These are phyloP conservation scores for Neurospora sp. DNA, from an alignment of 495 filamentous ascomycete genomes.

Conservation along the genomic window DNA sequence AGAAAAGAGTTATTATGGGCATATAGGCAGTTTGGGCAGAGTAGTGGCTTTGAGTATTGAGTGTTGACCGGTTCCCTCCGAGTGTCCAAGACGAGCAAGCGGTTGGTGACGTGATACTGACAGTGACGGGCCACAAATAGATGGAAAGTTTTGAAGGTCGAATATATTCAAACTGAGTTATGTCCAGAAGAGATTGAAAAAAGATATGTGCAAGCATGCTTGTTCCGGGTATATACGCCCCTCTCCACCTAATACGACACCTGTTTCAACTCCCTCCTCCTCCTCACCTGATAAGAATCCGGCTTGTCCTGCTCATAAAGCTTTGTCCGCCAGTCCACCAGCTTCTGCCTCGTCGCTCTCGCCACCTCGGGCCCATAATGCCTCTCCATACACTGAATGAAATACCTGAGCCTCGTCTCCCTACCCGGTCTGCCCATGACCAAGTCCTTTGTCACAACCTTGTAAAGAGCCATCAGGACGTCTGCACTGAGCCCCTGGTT, in stretches of 20 bases:
- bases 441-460: conserved; percentile 30
- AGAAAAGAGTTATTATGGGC: no score
- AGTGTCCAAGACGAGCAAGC: neutral
- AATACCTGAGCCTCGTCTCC: conserved; percentile 28
- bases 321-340: neutral
- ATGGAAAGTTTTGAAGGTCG: no score
- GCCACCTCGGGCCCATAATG: conserved; percentile 21
- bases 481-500: conserved; percentile 10
- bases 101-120: neutral
- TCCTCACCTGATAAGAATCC: neutral
- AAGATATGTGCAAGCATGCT: neutral
- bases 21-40: no score
- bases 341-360: neutral
- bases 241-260: neutral
- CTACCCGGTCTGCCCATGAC: conserved; percentile 22
- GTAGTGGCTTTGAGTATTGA: no score
- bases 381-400: conserved; percentile 23
- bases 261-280: neutral
- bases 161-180: neutral
- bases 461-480: conserved; percentile 25
- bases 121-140: neutral
- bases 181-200: neutral
- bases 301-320: neutral
- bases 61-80: neutral
- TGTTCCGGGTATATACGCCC: neutral